Base-by-base conservation (phyloP, 1,139 yeast species). In the Yamadazyma dendronema region DNA sequence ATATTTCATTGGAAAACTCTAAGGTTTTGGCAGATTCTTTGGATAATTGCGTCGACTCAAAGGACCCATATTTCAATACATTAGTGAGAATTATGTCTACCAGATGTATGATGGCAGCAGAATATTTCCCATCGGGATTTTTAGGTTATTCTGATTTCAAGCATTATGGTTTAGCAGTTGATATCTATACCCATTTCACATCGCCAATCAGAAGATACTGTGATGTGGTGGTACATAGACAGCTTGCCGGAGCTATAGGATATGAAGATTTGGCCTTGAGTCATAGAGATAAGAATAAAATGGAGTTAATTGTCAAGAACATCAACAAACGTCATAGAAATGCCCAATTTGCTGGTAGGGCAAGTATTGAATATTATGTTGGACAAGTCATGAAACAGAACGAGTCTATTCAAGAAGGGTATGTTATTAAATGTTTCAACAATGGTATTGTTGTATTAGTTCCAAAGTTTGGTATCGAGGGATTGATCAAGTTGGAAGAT, bases 81-180 rank as follows among this genome's bases (percentile, higher is more conserved):
- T 72, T 94, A 52, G 75, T 92, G 8, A 83, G 99, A 63, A 92
- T 94, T 47, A 85, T 92, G 96, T 94, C 97, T 5, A 94, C 99
- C 0, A 77, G 99, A 55, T 92, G 98, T 65, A 94, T 94, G 98
- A 87, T 89, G 85, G 96, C 98, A 2, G 99, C 99, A 2, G 97
- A 92, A 55, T 94, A 94, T 59, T 94, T 94, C 69, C 82, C 95
- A 6, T 79, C 96, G 0, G 98, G 99, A n/a, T 79, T 85, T 12
- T 87, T 74, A 53, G 87, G 95, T 6, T 87, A 87, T 54, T 81
- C 95, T n/a, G 98, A 94, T 48, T 94, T 88, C 66, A 81, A 83
- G 44, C 99, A 94, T 71, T 94, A 94, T 62, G 99, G 99, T 57
- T 74, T 94, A 43, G 99, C 99, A 1, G 90, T 92, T 37, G 97